Percentiles rank a stretch among this genome's conserved stretches.
phyloP scores from a whole-genome alignment of 176 grass and related monocot genomes.

The Triticum urartu region DNA sequence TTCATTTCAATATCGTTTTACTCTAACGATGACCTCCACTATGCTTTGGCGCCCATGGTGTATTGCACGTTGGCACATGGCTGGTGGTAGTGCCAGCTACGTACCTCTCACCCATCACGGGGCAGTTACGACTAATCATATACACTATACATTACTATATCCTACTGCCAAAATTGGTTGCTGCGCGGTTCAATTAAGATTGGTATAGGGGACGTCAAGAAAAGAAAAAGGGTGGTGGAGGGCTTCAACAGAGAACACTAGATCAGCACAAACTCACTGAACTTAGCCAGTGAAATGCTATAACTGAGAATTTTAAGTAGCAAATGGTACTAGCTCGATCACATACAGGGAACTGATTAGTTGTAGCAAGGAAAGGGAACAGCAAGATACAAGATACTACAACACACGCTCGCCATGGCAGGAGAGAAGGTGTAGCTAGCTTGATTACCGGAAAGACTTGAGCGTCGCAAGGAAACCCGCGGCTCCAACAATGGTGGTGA shows the following conservation, averaged over 20 bases:
- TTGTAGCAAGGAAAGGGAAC: neutral
- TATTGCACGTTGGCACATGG: neutral
- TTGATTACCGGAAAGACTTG: neutral
- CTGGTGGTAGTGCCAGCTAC: neutral
- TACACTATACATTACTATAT: no score
- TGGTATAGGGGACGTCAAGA: neutral
- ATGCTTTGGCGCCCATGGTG: neutral
- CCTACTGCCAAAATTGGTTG: neutral
- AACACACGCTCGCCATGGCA: neutral
- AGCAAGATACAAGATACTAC: neutral
- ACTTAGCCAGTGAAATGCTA: no score
- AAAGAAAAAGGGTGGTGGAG: neutral
- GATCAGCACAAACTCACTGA: no score
- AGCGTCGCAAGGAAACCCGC: no score
- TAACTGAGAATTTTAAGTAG: no score
- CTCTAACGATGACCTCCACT: neutral
- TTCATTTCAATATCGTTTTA: no score
- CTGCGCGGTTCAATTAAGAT: neutral
- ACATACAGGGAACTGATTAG: no score
- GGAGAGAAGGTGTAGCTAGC: neutral
- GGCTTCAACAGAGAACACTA: neutral
- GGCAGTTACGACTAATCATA: neutral
- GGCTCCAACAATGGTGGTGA: no score
- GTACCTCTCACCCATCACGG: neutral
- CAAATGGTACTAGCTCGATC: no score